Evolutionary conservation across 805 yeast species (phyloP).

Genomic region (Suhomyces sp.): DNA sequence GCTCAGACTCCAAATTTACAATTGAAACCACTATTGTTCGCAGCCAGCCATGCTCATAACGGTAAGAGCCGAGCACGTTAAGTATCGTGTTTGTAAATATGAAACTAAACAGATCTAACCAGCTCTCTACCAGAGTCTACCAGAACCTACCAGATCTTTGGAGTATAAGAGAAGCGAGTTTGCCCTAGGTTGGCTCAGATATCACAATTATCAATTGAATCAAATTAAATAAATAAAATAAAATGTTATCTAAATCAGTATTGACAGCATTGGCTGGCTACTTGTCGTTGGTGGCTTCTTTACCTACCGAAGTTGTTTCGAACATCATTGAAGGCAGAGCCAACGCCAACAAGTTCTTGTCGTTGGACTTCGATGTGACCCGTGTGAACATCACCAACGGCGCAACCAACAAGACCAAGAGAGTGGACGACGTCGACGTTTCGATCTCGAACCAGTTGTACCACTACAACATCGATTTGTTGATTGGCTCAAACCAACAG

Average conservation of each 20-base stretch:
- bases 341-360: neutral
- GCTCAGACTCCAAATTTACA: too few species aligned
- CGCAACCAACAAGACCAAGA: neutral
- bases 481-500: neutral
- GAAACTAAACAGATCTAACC: too few species aligned
- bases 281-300: neutral
- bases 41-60: too few species aligned
- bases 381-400: neutral
- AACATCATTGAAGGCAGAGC: neutral
- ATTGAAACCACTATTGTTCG: too few species aligned
- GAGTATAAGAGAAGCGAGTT: neutral
- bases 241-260: neutral
- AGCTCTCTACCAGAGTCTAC: too few species aligned
- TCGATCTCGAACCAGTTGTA: neutral
- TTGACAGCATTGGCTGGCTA: neutral
- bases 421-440: neutral
- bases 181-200: neutral
- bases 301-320: neutral
- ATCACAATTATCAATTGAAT: too few species aligned
- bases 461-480: neutral
- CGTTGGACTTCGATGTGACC: neutral
- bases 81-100: too few species aligned
- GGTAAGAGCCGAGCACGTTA: too few species aligned
- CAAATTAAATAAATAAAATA: neutral
- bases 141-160: too few species aligned